Evolutionary conservation across 345 rosid species (phyloP).

Genomic region (Xanthoceras sorbifolium): DNA sequence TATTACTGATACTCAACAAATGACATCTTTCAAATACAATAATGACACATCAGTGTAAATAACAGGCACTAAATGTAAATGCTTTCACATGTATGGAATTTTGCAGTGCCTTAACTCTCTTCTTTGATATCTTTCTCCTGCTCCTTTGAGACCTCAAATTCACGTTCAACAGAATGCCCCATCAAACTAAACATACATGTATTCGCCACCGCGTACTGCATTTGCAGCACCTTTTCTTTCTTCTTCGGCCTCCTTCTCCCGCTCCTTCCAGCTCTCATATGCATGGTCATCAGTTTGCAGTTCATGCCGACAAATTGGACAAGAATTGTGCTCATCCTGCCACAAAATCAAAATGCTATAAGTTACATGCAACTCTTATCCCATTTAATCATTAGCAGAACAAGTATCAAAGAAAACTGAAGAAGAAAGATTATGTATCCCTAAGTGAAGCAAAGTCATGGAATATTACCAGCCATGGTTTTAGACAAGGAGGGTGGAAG

Average conservation of each 20-base stretch:
- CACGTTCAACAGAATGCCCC: conserved; percentile 64
- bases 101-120: conserved; percentile 74
- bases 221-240: conserved; percentile 92
- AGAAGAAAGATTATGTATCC: neutral
- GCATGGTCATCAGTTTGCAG: conserved; percentile 85
- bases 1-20: neutral
- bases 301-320: conserved; percentile 93
- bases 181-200: conserved; percentile 68
- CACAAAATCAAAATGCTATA: conserved; percentile 10
- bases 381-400: neutral
- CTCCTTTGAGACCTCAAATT: conserved; percentile 76
- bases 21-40: neutral
- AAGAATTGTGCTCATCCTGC: conserved; percentile 95
- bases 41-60: neutral
- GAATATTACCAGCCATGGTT: conserved; percentile 95
- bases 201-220: conserved; percentile 92
- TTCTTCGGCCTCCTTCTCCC: conserved; percentile 86
- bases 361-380: conserved; percentile 10
- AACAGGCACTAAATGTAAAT: conserved; percentile 53
- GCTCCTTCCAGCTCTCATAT: conserved; percentile 93
- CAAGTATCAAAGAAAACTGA: neutral
- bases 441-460: conserved; percentile 4
- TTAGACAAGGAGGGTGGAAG: conserved; percentile 90
- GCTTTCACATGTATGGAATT: conserved; percentile 75
- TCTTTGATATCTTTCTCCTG: conserved; percentile 74